Conservation (phyloP, 768 basidiomycete genomes). For the Hemileccinum rubropunctum region DNA sequence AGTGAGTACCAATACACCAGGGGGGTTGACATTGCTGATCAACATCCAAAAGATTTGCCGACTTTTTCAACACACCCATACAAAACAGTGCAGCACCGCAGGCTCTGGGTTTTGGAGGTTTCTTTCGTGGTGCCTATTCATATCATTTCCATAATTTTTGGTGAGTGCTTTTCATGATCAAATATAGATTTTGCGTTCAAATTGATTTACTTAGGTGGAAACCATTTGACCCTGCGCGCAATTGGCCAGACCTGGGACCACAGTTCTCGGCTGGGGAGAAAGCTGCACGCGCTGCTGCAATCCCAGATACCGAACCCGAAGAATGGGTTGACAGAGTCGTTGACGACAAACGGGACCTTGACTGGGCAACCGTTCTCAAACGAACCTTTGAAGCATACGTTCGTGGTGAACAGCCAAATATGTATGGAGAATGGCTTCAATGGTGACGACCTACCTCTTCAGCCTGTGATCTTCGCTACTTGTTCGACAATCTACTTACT, state of each 20-base stretch:
- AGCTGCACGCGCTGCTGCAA: slow-evolving; percentile 49
- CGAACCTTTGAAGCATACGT: slow-evolving; percentile 93
- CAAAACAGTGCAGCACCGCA: slow-evolving; percentile 77
- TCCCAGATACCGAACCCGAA: slow-evolving; percentile 31
- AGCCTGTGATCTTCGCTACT: slow-evolving; percentile 9
- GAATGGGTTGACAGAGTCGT: slow-evolving; percentile 43
- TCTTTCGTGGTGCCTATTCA: slow-evolving; percentile 93
- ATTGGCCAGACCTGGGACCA: slow-evolving; percentile 91
- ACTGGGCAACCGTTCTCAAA: slow-evolving; percentile 94
- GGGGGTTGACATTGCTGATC: slow-evolving; percentile 1
- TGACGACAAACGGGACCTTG: slow-evolving; percentile 76
- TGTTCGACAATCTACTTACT: slow-evolving; percentile 28
- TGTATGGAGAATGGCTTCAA: slow-evolving; percentile 84
- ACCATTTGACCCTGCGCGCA: slow-evolving; percentile 89
- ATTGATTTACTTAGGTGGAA: slow-evolving; percentile 69
- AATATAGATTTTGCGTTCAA: not conserved
- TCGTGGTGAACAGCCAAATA: slow-evolving; percentile 87
- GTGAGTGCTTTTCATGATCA: slow-evolving; percentile 39
- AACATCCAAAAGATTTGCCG: slow-evolving; percentile 58
- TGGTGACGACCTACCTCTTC: slow-evolving; percentile 36
- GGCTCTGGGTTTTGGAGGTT: slow-evolving; percentile 89
- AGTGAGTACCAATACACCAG: slow-evolving; percentile 42
- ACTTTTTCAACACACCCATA: slow-evolving; percentile 83
- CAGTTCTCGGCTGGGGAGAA: slow-evolving; percentile 76
- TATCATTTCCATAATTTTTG: slow-evolving; percentile 97